phyloP scores from a whole-genome alignment of 2,329 filamentous ascomycete genomes.

The Scleromitrula shiraiana region DNA sequence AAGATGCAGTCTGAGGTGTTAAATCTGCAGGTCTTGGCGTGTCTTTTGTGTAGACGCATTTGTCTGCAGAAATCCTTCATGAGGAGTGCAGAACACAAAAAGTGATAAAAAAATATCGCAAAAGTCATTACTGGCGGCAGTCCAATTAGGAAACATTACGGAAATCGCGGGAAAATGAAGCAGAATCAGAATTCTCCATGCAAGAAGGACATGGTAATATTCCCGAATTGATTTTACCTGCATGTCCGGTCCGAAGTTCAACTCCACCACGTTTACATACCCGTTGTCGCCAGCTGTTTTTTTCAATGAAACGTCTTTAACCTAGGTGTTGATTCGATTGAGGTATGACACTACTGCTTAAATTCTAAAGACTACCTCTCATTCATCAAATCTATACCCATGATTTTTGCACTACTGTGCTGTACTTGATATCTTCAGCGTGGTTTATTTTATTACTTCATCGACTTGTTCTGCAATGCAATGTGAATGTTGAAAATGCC shows the following conservation, averaged over 20 bases:
- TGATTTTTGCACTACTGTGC: neutral
- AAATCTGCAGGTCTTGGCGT: neutral
- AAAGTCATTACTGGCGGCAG: neutral
- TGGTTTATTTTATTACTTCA: neutral
- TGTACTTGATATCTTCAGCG: neutral
- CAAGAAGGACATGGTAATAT: conserved; percentile 8
- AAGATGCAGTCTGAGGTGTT: neutral
- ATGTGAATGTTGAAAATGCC: neutral
- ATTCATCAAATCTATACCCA: neutral
- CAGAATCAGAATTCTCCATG: neutral
- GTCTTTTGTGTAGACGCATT: neutral
- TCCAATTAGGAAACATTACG: conserved; percentile 1
- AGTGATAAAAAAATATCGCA: neutral
- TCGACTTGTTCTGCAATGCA: conserved; percentile 3
- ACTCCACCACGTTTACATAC: conserved; percentile 7
- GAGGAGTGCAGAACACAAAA: neutral
- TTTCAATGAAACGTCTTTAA: neutral
- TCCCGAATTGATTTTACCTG: conserved; percentile 7
- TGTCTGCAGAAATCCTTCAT: neutral
- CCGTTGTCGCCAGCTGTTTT: neutral
- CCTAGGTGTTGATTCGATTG: neutral
- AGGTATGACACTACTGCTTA: neutral
- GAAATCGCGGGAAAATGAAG: conserved; percentile 2
- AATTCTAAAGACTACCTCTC: neutral
- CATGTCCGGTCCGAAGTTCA: conserved; percentile 6